These are phyloP conservation scores for Gynandropsis gynandra DNA, from an alignment of 345 rosid genomes.

Conservation along the genomic window DNA sequence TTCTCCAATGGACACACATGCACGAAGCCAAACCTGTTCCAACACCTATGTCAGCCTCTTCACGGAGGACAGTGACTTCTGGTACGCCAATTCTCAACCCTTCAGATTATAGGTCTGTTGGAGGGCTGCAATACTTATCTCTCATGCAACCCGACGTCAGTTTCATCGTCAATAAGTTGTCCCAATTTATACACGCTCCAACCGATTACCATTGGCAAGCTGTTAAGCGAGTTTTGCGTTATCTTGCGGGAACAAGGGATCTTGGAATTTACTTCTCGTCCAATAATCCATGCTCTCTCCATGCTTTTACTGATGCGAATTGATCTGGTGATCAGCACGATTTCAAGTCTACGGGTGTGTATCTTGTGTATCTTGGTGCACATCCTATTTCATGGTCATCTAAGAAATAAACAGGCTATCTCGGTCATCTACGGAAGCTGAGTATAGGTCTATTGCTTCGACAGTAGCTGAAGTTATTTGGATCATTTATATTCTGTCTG, in stretches of 20 bases:
- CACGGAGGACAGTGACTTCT: too few species aligned
- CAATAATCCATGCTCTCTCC: not conserved
- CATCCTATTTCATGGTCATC: not conserved
- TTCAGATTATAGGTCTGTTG: too few species aligned
- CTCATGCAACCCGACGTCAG: too few species aligned
- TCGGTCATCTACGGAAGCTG: not conserved
- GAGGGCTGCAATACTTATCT: too few species aligned
- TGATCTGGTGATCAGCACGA: not conserved
- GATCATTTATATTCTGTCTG: not conserved
- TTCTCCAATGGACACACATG: too few species aligned
- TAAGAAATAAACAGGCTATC: not conserved
- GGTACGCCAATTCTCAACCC: too few species aligned
- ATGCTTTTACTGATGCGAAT: not conserved
- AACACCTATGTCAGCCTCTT: too few species aligned
- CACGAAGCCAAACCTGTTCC: too few species aligned
- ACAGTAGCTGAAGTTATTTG: not conserved
- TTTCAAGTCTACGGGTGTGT: not conserved
- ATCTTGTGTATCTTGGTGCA: not conserved
- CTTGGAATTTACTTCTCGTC: not conserved
- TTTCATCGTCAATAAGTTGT: too few species aligned
- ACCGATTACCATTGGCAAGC: too few species aligned
- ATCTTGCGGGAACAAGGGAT: not conserved
- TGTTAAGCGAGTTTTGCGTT: too few species aligned
- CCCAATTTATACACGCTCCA: too few species aligned
- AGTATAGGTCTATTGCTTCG: not conserved